Base-by-base conservation (phyloP, 768 basidiomycete genomes). In the Glaciozyma antarctica region DNA sequence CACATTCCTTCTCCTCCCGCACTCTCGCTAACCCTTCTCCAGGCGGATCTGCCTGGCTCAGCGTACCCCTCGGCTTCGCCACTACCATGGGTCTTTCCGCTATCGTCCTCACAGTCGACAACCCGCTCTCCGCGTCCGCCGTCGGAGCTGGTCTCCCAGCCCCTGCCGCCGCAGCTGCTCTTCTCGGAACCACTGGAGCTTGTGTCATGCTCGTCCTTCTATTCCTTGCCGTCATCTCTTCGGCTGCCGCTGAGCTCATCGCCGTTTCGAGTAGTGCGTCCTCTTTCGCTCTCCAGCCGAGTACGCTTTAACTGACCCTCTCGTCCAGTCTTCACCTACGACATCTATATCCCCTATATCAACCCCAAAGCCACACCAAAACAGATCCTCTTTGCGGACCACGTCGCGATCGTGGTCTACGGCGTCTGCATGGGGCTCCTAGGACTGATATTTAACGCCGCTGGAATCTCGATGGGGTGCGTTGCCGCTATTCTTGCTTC, bases 231-330 rank as follows among this genome's bases (percentile, higher is more conserved):
- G 68, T 71, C 30, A 78, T 77, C 13, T 77, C 85, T 58, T 88
- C 90, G 4, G 88, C 87, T 47, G 85, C 85, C 55, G 92, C 92
- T 22, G 93, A 97, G 77, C 81, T 93, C 61, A 92, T 95, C 72
- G 93, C 92, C 0, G 88, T 91, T 2, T 90, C 89, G 13, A 41
- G 38, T 12, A 41, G 38, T 41, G 13, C 49, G 1, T 84, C 84
- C 0, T 72, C 93, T 57, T 73, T 90, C 72, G 89, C 90, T 0
- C 92, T 22, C n/a, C 32, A 41, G 34, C 3, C 49, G 2, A 13
- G 34, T n/a, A 9, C 1, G 15, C 49, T n/a, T 34, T 15, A 10
- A 30, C 28, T 32, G 26, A 54, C 5, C 16, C 5, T 54, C 9
- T 26, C 30, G 22, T 32, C 17, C 28, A 28, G 15, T 21, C 12